Percentiles rank a stretch among this genome's conserved stretches.
Evolutionary conservation across 225 moss, liverwort and hornwort genomes (phyloP).

Genomic region (Antitrichia curtipendula): DNA sequence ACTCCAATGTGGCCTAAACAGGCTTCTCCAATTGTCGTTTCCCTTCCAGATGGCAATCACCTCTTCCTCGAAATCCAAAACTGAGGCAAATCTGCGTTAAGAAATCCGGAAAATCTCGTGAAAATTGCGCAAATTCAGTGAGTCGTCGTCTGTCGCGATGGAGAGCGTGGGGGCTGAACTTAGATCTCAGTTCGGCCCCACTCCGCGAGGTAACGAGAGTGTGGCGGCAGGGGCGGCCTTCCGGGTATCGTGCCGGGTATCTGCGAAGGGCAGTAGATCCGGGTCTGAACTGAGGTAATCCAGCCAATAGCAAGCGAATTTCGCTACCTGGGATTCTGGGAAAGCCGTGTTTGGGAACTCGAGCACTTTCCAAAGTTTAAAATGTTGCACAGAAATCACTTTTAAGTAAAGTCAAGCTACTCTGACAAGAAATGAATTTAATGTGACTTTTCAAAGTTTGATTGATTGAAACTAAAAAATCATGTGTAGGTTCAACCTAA

Average conservation of each 20-base stretch:
- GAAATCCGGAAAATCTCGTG: neutral
- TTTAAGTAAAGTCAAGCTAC: neutral
- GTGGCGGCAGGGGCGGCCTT: neutral
- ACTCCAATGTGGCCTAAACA: neutral
- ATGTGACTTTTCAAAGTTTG: neutral
- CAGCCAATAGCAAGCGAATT: too few relatives aligned
- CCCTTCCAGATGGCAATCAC: neutral
- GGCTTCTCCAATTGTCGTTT: neutral
- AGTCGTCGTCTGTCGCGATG: neutral
- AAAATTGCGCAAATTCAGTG: neutral
- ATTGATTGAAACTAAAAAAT: neutral
- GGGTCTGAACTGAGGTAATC: neutral
- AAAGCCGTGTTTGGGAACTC: neutral
- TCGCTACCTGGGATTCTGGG: neutral
- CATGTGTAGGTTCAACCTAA: accelerated
- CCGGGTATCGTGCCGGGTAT: neutral
- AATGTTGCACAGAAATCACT: neutral
- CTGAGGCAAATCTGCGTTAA: neutral
- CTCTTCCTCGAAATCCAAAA: neutral
- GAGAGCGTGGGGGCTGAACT: neutral
- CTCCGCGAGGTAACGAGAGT: neutral
- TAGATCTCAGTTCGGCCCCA: neutral
- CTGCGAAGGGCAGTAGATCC: neutral
- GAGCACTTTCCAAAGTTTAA: neutral
- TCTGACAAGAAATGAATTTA: neutral